Evolutionary conservation across 2,329 filamentous ascomycete species (phyloP).

Genomic region (Cladophialophora exuberans): DNA sequence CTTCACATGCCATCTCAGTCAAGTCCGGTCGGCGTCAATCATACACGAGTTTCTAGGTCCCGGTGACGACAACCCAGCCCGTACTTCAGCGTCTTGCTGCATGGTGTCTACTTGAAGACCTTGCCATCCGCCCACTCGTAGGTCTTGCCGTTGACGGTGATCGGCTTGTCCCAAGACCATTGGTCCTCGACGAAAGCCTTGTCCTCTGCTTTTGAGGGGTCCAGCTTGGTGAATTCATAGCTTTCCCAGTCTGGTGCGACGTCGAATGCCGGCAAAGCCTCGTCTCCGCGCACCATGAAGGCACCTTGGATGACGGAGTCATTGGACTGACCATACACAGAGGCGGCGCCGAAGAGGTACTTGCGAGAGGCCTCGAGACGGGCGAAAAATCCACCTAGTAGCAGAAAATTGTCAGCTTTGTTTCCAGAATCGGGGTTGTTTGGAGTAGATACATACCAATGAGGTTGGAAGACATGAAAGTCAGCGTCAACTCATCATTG

Average conservation of each 20-base stretch:
- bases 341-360: slow-evolving; percentile 90
- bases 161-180: slow-evolving; percentile 91
- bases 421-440: slow-evolving; percentile 20
- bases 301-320: slow-evolving; percentile 90
- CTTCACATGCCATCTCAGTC: neutral
- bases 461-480: slow-evolving; percentile 99
- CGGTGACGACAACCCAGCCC: too few relatives aligned
- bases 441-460: slow-evolving; percentile 61
- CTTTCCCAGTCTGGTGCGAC: slow-evolving; percentile 97
- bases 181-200: slow-evolving; percentile 80
- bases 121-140: slow-evolving; percentile 90
- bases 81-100: neutral
- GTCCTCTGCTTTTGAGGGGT: slow-evolving; percentile 83
- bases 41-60: too few relatives aligned
- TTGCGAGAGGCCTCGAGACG: slow-evolving; percentile 98
- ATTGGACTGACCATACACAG: slow-evolving; percentile 87
- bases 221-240: slow-evolving; percentile 96
- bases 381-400: slow-evolving; percentile 81
- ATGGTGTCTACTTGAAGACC: slow-evolving; percentile 87
- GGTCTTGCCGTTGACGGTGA: slow-evolving; percentile 80
- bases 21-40: too few relatives aligned
- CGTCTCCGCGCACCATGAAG: slow-evolving; percentile 92
- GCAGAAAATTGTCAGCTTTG: slow-evolving; percentile 5
- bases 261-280: slow-evolving; percentile 83
- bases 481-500: slow-evolving; percentile 94